These are phyloP conservation scores for Suillus ampliporus DNA, from an alignment of 768 basidiomycete species.

Conservation along the genomic window DNA sequence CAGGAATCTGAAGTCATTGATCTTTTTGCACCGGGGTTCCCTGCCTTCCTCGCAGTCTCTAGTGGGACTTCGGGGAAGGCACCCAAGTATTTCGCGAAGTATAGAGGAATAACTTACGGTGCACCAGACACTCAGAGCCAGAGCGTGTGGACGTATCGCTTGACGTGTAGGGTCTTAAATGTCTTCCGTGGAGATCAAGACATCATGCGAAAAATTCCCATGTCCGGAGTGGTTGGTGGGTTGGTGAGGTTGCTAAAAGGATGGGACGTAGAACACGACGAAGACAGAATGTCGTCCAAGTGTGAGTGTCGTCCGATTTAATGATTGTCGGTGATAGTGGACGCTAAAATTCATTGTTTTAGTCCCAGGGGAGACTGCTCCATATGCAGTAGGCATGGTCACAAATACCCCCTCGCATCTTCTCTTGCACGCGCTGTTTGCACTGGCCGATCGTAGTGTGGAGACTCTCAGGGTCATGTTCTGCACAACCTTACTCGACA, in stretches of 20 bases:
- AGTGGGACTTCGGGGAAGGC: constrained; percentile 19
- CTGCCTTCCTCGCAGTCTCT: constrained; percentile 16
- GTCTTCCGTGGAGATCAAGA: background rate
- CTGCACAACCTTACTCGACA: constrained; percentile 25
- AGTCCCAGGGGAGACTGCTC: constrained; percentile 19
- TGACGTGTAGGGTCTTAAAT: background rate
- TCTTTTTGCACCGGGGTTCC: constrained; percentile 21
- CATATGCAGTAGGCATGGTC: constrained; percentile 18
- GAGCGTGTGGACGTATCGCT: background rate
- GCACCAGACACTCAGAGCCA: background rate
- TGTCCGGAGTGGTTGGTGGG: constrained; percentile 9
- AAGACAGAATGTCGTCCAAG: constrained; percentile 12
- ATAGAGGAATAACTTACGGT: background rate
- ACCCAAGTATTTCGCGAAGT: constrained; percentile 17
- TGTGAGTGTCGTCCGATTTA: background rate
- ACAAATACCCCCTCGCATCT: constrained; percentile 21
- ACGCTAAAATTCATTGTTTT: background rate
- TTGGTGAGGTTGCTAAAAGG: constrained; percentile 11
- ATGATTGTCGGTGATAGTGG: background rate
- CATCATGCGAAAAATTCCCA: constrained; percentile 14
- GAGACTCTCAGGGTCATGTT: constrained; percentile 22
- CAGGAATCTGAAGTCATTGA: constrained; percentile 16
- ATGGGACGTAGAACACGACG: constrained; percentile 20
- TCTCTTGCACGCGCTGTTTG: constrained; percentile 24
- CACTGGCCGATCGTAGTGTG: constrained; percentile 14